These are phyloP conservation scores for Ophiosphaerella herpotricha DNA, from an alignment of 2,329 filamentous ascomycete genomes.

Conservation along the genomic window DNA sequence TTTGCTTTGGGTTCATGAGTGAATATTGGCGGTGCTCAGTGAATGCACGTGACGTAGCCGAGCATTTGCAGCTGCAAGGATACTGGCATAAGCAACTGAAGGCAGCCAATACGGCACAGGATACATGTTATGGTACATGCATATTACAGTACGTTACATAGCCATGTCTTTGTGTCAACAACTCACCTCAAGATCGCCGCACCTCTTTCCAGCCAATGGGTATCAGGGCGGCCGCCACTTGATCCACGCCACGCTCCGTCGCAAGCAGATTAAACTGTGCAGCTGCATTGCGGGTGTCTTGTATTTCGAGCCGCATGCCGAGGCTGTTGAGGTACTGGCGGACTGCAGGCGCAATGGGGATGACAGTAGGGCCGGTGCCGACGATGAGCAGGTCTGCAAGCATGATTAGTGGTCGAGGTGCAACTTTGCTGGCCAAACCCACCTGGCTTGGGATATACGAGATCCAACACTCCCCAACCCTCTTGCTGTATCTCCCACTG, in stretches of 20 bases:
- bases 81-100: neutral
- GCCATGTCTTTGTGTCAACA: neutral
- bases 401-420: slow-evolving; percentile 14
- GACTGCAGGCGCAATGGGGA: slow-evolving; percentile 76
- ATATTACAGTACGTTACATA: too few relatives aligned
- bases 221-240: slow-evolving; percentile 86
- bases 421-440: slow-evolving; percentile 40
- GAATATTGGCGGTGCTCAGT: too few relatives aligned
- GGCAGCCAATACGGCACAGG: neutral
- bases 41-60: neutral
- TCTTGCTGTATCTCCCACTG: slow-evolving; percentile 77
- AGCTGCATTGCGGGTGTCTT: slow-evolving; percentile 92
- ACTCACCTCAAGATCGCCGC: slow-evolving; percentile 12
- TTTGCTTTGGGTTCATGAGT: neutral
- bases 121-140: slow-evolving; percentile 15
- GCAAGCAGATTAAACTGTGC: slow-evolving; percentile 93
- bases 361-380: slow-evolving; percentile 77
- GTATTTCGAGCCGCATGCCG: slow-evolving; percentile 83
- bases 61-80: neutral
- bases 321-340: slow-evolving; percentile 73
- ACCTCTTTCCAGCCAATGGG: slow-evolving; percentile 79
- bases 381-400: slow-evolving; percentile 79
- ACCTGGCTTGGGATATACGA: slow-evolving; percentile 91
- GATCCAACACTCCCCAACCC: slow-evolving; percentile 74
- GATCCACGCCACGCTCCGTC: slow-evolving; percentile 85